Percentiles rank a stretch among this genome's conserved stretches.
Evolutionary conservation across 306 rosid genomes (phyloP).

Genomic region (Gynostemma pentaphyllum): DNA sequence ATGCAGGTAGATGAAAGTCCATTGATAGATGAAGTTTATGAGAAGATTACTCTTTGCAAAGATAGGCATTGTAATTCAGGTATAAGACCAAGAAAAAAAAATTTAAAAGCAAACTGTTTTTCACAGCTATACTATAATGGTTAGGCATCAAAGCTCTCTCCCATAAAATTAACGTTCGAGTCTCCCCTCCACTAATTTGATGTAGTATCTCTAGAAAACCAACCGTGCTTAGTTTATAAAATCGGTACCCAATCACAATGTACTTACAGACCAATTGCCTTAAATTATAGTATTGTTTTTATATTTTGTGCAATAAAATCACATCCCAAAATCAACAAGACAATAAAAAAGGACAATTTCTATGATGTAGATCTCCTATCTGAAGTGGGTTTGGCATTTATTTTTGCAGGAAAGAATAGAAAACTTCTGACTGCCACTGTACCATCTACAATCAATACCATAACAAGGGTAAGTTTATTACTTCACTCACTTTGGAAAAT

Average conservation of each 20-base stretch:
- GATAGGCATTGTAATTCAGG: constrained; percentile 45
- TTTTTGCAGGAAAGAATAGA: constrained; percentile 69
- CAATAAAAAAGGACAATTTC: neutral
- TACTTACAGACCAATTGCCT: neutral
- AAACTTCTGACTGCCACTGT: constrained; percentile 39
- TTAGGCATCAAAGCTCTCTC: too few relatives aligned
- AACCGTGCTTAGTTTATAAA: too few relatives aligned
- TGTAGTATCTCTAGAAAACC: too few relatives aligned
- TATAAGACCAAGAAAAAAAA: constrained; percentile 40
- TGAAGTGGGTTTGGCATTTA: constrained; percentile 25
- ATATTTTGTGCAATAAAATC: neutral
- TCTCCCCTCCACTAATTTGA: too few relatives aligned
- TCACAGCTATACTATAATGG: too few relatives aligned
- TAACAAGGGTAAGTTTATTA: constrained; percentile 43
- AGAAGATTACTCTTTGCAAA: constrained; percentile 24
- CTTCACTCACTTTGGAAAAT: neutral
- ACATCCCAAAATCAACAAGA: too few relatives aligned
- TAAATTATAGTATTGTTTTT: neutral
- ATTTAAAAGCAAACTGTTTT: too few relatives aligned
- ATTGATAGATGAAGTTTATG: constrained; percentile 9
- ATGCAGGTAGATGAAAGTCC: constrained; percentile 28
- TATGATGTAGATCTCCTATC: neutral
- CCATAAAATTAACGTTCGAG: too few relatives aligned
- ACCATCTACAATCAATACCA: constrained; percentile 26
- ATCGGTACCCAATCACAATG: neutral